These are phyloP conservation scores for Debaryomyces psychrophilus DNA, from an alignment of 1,139 yeast species.

Conservation along the genomic window DNA sequence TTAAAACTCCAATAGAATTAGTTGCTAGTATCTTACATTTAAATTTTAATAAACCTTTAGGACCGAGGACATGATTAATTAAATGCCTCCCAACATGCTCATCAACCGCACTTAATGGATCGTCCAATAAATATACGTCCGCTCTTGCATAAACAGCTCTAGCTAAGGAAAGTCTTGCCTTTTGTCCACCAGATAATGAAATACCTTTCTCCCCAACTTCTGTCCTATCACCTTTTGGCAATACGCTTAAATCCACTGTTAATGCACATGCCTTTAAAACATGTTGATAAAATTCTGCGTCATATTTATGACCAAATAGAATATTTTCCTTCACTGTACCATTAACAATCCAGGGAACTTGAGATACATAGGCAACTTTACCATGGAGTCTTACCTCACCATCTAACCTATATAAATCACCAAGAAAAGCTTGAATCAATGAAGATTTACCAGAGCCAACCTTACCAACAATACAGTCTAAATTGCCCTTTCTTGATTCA, in stretches of 20 bases:
- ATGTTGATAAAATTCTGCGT: constrained; percentile 73
- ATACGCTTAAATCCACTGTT: constrained; percentile 70
- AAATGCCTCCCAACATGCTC: constrained; percentile 89
- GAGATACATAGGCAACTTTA: constrained; percentile 86
- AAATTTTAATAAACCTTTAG: constrained; percentile 72
- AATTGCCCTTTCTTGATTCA: constrained; percentile 73
- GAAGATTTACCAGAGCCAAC: constrained; percentile 96
- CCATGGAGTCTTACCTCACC: constrained; percentile 82
- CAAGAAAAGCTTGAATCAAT: constrained; percentile 77
- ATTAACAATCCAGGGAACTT: constrained; percentile 92
- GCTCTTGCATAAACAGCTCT: constrained; percentile 96
- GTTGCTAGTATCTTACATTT: constrained; percentile 87
- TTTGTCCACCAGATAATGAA: constrained; percentile 95
- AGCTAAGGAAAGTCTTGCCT: constrained; percentile 90
- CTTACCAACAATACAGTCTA: constrained; percentile 86
- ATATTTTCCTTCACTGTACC: constrained; percentile 90
- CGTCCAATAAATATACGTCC: constrained; percentile 87
- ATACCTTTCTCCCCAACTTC: constrained; percentile 97
- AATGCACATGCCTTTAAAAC: constrained; percentile 91
- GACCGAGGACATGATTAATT: constrained; percentile 60
- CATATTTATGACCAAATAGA: constrained; percentile 84
- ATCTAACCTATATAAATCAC: constrained; percentile 78
- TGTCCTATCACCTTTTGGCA: constrained; percentile 88
- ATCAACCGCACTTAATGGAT: constrained; percentile 84
- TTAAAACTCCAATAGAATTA: constrained; percentile 81